Evolutionary conservation across 2,329 filamentous ascomycete species (phyloP), one percentile per base, ranked within the genome.

Genomic region (Claviceps fusiformis): DNA sequence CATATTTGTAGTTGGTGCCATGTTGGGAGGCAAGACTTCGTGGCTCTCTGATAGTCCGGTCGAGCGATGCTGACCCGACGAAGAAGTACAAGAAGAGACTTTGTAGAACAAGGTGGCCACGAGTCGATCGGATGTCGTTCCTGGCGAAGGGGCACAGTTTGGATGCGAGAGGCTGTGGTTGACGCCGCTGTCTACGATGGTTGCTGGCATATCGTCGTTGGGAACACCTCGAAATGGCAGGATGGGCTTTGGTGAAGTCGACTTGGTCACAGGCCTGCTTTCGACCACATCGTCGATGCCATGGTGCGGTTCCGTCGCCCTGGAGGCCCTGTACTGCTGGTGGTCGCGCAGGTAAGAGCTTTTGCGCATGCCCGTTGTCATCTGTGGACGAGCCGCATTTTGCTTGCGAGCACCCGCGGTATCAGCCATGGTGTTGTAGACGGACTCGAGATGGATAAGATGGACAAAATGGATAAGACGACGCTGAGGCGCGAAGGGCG

Each of bases 281-380:
- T 85, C 81, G 53, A 85, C 76, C 17, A 85, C 80, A 49, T 80
- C 81, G 64, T 85, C 82, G 61, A 85, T 85, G 58, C 80, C 81
- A 59, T 81, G 80, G 64, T 78, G 75, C 56, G 71, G 72, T 33
- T 82, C 80, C 50, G 76, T 72, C 58, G 73, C 73, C 57, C 71
- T 69, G 11, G 79, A 78, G 35, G 79, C 77, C 51, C 81, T 78
- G 60, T 81, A 82, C 63, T 84, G 79, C 66, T 83, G 80, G 62
- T 83, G 78, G 60, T 84, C 81, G 65, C 75, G 75, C 55, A 84
- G 71, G 63, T 80, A 84, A 15, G 80, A 83, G 66, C 76, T 79
- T 70, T 77, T 82, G 63, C 81, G 79, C 54, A 70, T 67, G 54
- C 70, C 70, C n/a, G 50, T 47, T 50, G 70, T 66, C 61, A 80